phyloP scores from a whole-genome alignment of 2,329 filamentous ascomycete species.

The Sporothrix inflata region DNA sequence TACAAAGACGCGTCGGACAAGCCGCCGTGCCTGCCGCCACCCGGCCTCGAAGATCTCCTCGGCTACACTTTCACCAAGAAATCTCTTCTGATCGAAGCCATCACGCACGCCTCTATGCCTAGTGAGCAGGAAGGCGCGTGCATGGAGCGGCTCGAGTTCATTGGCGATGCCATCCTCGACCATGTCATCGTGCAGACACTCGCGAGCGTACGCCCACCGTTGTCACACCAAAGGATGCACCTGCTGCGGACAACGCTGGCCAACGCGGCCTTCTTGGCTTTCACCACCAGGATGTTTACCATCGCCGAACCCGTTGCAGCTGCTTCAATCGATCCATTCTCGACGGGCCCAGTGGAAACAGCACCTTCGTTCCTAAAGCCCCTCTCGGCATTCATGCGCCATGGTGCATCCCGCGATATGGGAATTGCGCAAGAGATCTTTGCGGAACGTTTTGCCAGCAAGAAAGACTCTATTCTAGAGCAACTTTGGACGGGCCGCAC shows the following conservation, averaged over 20 bases:
- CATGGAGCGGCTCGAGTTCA: conserved; percentile 79
- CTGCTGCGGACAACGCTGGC: conserved; percentile 73
- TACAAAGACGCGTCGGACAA: conserved; percentile 47
- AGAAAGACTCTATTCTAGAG: conserved; percentile 53
- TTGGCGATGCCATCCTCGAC: conserved; percentile 86
- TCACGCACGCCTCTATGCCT: conserved; percentile 72
- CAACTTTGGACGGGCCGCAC: conserved; percentile 53
- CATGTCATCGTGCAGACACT: conserved; percentile 62
- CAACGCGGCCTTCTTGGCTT: conserved; percentile 80
- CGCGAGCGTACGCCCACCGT: conserved; percentile 39
- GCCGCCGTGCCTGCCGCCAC: conserved; percentile 47
- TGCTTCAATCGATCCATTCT: conserved; percentile 12
- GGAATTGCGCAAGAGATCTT: conserved; percentile 38
- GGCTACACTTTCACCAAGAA: conserved; percentile 73
- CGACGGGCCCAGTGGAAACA: background rate
- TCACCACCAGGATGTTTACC: conserved; percentile 65
- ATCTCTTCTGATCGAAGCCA: conserved; percentile 71
- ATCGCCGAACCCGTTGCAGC: conserved; percentile 35
- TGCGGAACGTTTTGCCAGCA: conserved; percentile 50
- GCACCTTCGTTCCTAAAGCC: conserved; percentile 38
- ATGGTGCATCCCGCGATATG: conserved; percentile 53
- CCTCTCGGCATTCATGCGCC: conserved; percentile 73
- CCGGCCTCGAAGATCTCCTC: conserved; percentile 64
- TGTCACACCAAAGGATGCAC: conserved; percentile 68
- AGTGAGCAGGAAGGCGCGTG: conserved; percentile 51